Percentiles rank a stretch among this genome's conserved stretches.
phyloP scores from a whole-genome alignment of 768 basidiomycete genomes.

The Boletales sp. region DNA sequence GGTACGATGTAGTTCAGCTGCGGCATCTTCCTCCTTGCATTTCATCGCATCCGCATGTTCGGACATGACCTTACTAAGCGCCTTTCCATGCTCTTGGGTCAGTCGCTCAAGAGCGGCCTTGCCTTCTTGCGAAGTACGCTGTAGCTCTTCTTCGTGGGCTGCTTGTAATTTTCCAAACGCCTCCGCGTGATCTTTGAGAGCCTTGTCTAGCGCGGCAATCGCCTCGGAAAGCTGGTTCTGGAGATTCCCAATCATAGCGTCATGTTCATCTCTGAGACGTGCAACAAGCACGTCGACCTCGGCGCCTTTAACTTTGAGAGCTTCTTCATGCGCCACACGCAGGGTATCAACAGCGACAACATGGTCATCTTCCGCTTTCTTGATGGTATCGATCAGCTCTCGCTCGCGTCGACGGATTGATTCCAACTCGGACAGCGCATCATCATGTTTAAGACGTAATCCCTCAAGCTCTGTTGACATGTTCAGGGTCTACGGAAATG shows the following conservation, averaged over 20 bases:
- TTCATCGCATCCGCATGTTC: constrained; percentile 58
- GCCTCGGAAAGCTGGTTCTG: constrained; percentile 44
- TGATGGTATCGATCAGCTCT: constrained; percentile 47
- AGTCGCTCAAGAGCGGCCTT: constrained; percentile 45
- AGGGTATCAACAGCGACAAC: constrained; percentile 46
- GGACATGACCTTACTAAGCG: constrained; percentile 42
- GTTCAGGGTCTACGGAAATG: constrained; percentile 58
- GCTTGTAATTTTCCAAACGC: constrained; percentile 54
- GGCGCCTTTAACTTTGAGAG: constrained; percentile 37
- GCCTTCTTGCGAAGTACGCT: constrained; percentile 52
- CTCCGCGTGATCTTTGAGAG: constrained; percentile 56
- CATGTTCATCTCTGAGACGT: constrained; percentile 50
- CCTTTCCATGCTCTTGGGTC: constrained; percentile 52
- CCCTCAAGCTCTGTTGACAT: constrained; percentile 86
- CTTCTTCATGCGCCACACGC: constrained; percentile 42
- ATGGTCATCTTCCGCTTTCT: constrained; percentile 50
- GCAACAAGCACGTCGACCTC: constrained; percentile 42
- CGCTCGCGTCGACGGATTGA: constrained; percentile 54
- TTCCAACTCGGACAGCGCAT: constrained; percentile 50
- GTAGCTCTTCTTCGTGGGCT: constrained; percentile 54
- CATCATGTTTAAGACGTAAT: constrained; percentile 57
- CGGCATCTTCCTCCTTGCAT: constrained; percentile 57
- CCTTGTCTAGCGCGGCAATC: constrained; percentile 40
- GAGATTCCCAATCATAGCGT: constrained; percentile 34
- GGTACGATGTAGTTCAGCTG: constrained; percentile 57